A percentile compares a stretch with the other conserved stretches of the same genome.
Conservation (phyloP, 1,139 yeast genomes). For the Pichiaceae sp. region DNA sequence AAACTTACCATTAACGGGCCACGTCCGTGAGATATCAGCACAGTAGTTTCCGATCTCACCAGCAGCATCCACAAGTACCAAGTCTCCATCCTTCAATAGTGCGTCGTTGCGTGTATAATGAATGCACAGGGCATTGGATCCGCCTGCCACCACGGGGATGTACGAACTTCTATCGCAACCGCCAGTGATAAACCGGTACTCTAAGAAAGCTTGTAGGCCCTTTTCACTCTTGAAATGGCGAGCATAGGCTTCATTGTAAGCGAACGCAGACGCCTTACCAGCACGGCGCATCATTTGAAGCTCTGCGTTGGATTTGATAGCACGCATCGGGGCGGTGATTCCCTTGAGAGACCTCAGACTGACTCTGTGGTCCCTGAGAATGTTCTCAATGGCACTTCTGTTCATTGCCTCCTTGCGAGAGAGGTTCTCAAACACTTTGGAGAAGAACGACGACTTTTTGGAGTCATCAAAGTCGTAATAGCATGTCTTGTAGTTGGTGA, state of each 20-base stretch:
- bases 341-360: constrained; percentile 36
- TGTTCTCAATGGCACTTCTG: constrained; percentile 16
- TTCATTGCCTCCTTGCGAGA: constrained; percentile 6
- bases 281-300: constrained; percentile 73
- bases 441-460: constrained; percentile 7
- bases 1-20: constrained; percentile 80
- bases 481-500: constrained; percentile 39
- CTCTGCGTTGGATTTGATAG: constrained; percentile 70
- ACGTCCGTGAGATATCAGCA: constrained; percentile 91
- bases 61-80: constrained; percentile 93
- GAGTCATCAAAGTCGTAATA: constrained; percentile 35
- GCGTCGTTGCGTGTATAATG: constrained; percentile 91
- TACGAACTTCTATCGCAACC: constrained; percentile 91
- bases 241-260: constrained; percentile 76
- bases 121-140: constrained; percentile 75
- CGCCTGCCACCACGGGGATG: constrained; percentile 95
- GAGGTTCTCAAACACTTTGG: constrained; percentile 10
- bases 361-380: constrained; percentile 24
- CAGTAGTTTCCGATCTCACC: constrained; percentile 93
- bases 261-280: constrained; percentile 73
- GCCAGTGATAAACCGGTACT: constrained; percentile 71
- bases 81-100: constrained; percentile 60
- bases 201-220: constrained; percentile 72
- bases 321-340: constrained; percentile 49
- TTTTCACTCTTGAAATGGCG: constrained; percentile 59